Conservation (phyloP, 805 yeast species). For the Ogataea trehalophila region DNA sequence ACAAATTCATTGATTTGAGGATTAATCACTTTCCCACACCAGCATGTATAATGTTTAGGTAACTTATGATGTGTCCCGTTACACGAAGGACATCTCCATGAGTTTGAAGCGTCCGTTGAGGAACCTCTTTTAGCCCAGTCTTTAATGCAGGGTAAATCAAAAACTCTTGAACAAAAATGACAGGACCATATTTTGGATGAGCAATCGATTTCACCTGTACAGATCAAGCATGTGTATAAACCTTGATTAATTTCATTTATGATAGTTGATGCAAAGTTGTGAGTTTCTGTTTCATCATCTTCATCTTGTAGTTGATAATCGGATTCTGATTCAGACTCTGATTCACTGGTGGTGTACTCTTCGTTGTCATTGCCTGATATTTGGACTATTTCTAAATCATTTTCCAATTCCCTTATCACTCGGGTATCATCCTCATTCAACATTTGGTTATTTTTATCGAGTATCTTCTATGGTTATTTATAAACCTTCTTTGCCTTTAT, state of each 20-base stretch:
- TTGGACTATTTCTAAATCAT: no score
- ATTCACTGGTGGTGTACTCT: neutral
- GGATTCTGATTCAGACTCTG: neutral
- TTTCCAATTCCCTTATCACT: no score
- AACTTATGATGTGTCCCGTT: constrained; percentile 42
- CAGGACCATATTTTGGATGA: constrained; percentile 77
- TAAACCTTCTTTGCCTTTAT: no score
- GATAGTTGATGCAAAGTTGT: constrained; percentile 34
- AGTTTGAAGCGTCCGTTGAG: constrained; percentile 49
- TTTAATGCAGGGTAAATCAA: constrained; percentile 76
- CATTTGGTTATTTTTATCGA: no score
- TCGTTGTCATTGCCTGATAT: neutral
- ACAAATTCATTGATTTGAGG: constrained; percentile 54
- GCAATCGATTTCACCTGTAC: constrained; percentile 75
- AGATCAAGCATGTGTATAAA: constrained; percentile 78
- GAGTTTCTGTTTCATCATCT: constrained; percentile 3
- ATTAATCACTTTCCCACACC: constrained; percentile 80
- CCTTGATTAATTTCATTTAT: constrained; percentile 58
- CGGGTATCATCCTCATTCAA: no score
- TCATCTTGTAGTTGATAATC: neutral
- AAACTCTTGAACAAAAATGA: constrained; percentile 69
- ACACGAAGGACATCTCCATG: constrained; percentile 88
- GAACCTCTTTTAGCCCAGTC: constrained; percentile 84
- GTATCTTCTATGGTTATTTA: no score
- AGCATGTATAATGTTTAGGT: constrained; percentile 64